Percentiles rank a stretch among this genome's conserved stretches.
phyloP scores from a whole-genome alignment of 1,284 basidiomycete genomes.

The Ganoderma resinaceum region DNA sequence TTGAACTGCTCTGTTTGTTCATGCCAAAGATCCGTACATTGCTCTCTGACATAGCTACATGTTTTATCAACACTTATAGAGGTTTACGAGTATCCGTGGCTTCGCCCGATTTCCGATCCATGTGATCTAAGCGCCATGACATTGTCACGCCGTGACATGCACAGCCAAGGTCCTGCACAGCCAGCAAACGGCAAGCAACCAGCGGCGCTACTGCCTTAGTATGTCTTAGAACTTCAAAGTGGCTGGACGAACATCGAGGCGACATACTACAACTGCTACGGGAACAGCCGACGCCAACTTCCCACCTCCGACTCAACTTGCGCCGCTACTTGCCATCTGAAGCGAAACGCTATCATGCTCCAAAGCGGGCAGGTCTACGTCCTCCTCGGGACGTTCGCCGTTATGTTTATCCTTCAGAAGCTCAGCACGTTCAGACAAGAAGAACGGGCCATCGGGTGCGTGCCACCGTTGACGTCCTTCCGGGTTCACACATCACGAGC shows the following conservation, averaged over 20 bases:
- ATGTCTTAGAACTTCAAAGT: too few relatives aligned
- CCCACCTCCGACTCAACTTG: not conserved
- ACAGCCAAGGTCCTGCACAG: too few relatives aligned
- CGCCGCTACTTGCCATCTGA: not conserved
- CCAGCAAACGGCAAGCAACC: not conserved
- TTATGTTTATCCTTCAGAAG: conserved; percentile 17
- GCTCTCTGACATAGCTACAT: too few relatives aligned
- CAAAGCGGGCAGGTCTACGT: conserved; percentile 4
- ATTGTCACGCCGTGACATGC: not conserved
- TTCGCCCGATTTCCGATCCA: not conserved
- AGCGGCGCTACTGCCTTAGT: too few relatives aligned
- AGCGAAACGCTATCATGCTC: conserved; percentile 1
- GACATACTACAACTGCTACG: not conserved
- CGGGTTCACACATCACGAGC: too few relatives aligned
- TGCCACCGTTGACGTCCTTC: too few relatives aligned
- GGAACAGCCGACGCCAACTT: not conserved
- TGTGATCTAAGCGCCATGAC: not conserved
- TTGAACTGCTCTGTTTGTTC: too few relatives aligned
- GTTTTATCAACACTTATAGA: too few relatives aligned
- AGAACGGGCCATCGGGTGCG: conserved; percentile 14
- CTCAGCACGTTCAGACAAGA: conserved; percentile 2
- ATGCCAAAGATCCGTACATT: too few relatives aligned
- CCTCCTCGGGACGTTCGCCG: conserved; percentile 2
- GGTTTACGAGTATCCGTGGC: not conserved
- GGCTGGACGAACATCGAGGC: not conserved